A percentile compares a stretch with the other conserved stretches of the same genome.
Conservation (phyloP, 2,329 filamentous ascomycete species). For the Leptosphaerulina australis region DNA sequence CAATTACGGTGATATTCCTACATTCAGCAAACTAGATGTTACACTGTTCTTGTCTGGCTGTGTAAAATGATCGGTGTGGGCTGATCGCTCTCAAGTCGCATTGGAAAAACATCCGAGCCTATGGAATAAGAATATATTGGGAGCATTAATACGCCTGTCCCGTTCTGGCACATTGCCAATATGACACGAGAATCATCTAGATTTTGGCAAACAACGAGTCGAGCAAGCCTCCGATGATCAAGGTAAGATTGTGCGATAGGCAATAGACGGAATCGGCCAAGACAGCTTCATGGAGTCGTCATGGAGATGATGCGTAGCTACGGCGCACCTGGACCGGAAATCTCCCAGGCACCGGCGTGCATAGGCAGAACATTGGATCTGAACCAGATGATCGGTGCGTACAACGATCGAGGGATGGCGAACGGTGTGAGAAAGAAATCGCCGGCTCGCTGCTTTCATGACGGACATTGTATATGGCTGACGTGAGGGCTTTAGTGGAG, state of each 20-base stretch:
- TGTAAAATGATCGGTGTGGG: background rate
- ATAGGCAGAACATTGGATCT: constrained; percentile 4
- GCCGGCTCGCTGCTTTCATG: background rate
- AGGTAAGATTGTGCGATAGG: background rate
- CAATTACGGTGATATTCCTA: constrained; percentile 9
- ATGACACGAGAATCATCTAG: background rate
- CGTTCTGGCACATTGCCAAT: background rate
- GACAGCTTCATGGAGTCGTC: background rate
- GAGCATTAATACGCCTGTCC: background rate
- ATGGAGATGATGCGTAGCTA: background rate
- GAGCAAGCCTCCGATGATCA: background rate
- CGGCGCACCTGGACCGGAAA: background rate
- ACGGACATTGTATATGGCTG: constrained; percentile 4
- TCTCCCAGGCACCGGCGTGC: background rate
- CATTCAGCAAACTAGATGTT: background rate
- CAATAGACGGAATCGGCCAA: background rate
- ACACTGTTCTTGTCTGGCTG: background rate
- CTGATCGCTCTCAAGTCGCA: background rate
- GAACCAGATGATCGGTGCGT: constrained; percentile 4
- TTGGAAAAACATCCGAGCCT: background rate
- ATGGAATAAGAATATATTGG: background rate
- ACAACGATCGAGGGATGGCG: background rate
- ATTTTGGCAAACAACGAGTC: background rate
- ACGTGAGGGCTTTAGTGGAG: constrained; percentile 2
- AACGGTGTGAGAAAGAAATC: background rate